A percentile compares a stretch with the other conserved stretches of the same genome.
Evolutionary conservation across 2,329 filamentous ascomycete species (phyloP).

Genomic region (Ciborinia camelliae): DNA sequence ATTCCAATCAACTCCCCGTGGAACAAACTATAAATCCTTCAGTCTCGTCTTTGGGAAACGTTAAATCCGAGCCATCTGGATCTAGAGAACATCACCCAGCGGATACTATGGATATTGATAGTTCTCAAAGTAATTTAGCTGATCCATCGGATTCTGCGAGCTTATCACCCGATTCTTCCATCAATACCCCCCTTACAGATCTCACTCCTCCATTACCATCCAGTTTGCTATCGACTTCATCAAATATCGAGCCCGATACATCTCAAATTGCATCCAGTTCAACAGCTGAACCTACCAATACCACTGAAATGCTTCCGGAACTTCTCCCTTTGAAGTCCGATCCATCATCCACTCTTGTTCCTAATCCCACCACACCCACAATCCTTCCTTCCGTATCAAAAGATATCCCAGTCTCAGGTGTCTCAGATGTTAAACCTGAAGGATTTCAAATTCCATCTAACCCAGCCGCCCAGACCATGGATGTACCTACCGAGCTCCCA

Average conservation of each 20-base stretch:
- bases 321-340: background rate
- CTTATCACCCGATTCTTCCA: too few species aligned
- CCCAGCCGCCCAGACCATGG: background rate
- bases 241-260: background rate
- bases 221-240: background rate
- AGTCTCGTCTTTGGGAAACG: background rate
- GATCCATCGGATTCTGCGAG: too few species aligned
- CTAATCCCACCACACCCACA: background rate
- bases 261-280: background rate
- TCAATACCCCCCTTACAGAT: background rate
- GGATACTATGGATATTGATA: background rate
- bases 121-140: background rate
- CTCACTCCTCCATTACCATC: background rate
- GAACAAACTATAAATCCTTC: background rate
- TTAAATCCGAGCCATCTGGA: background rate
- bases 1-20: background rate
- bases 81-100: background rate
- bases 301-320: background rate
- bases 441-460: too few species aligned
- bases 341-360: background rate
- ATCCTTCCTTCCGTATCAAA: background rate
- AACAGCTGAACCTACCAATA: background rate
- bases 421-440: background rate
- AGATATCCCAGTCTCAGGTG: background rate
- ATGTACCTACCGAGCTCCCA: too few species aligned